Evolutionary conservation across 768 basidiomycete species (phyloP).

Genomic region (Mycena filopes): DNA sequence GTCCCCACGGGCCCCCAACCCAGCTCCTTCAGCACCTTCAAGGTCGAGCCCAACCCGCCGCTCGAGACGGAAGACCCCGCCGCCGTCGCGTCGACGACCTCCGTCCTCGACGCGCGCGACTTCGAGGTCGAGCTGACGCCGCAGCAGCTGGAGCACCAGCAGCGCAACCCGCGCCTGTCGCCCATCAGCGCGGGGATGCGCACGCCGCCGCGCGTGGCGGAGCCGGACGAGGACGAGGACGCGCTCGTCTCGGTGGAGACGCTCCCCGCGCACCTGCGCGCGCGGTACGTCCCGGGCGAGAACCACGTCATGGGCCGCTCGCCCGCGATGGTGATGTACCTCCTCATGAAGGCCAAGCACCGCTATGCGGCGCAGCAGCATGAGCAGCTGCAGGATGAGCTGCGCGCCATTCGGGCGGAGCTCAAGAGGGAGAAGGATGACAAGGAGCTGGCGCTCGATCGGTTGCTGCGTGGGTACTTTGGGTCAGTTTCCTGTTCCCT

Average conservation of each 20-base stretch:
- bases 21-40: constrained; percentile 67
- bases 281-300: constrained; percentile 64
- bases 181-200: constrained; percentile 28
- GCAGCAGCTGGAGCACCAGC: constrained; percentile 5
- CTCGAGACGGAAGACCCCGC: constrained; percentile 48
- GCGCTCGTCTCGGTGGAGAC: constrained; percentile 48
- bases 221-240: constrained; percentile 50
- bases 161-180: constrained; percentile 11
- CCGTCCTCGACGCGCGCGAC: constrained; percentile 38
- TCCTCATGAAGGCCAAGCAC: constrained; percentile 80
- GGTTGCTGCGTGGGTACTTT: constrained; percentile 58
- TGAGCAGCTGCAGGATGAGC: constrained; percentile 70
- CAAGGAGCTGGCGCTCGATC: constrained; percentile 72
- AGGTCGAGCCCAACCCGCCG: constrained; percentile 63
- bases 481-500: constrained; percentile 52
- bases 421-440: constrained; percentile 61
- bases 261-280: constrained; percentile 64
- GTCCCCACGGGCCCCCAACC: constrained; percentile 33
- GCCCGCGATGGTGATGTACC: constrained; percentile 78
- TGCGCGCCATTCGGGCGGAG: constrained; percentile 65
- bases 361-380: constrained; percentile 76
- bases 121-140: constrained; percentile 12
- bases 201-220: constrained; percentile 32
- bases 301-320: constrained; percentile 76
- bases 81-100: constrained; percentile 46